Base-by-base conservation (phyloP, 2,329 filamentous ascomycete species). In the Fusarium sulawesiense region DNA sequence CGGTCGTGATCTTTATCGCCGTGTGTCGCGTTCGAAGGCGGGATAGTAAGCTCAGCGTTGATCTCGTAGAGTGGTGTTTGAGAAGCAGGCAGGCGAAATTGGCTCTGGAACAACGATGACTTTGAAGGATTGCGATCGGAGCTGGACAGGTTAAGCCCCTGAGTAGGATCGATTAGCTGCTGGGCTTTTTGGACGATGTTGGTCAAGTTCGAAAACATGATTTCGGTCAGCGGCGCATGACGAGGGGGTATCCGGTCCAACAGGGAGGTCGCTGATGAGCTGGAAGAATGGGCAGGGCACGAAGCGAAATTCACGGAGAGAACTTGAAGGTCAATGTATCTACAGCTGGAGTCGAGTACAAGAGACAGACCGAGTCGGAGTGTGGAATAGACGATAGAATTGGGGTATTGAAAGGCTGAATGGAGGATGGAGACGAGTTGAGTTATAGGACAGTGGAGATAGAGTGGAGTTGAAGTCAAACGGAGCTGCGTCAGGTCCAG, bases 21-120 rank as follows among this genome's bases (percentile, higher is more conserved):
- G 50, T 91, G 88, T 65, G 87, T 90, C 73, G 84, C 87, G 80
- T 91, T 92, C 70, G 89, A 88, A 67, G 88, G 90, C 58, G 91
- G 91, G 63, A 99, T 92, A 60, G 94, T 97, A 64, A 99, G 89
- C 84, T 99, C 96, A 77, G 96, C 94, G 66, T 92, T 94, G 82
- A 99, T 98, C 84, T 99, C 96, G 83, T 97, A 94, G 61, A 98
- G 87, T 59, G 96, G 96, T 68, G 92, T 94, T 82, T 99, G 95
- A 41, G 93, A 92, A 77, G 93, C 90, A 47, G 96, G 96, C 34
- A 99, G 91, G 72, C 96, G 93, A 84, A 99, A 99, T 82, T 99
- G 96, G 80, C 92, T 91, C 83, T 96, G 94, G 84, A 98, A 99
- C 63, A 98, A 89, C 54, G 92, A 91, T 59, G 94, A 90, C 83